These are phyloP conservation scores for Panus rudis DNA, from an alignment of 768 basidiomycete genomes.

Conservation along the genomic window DNA sequence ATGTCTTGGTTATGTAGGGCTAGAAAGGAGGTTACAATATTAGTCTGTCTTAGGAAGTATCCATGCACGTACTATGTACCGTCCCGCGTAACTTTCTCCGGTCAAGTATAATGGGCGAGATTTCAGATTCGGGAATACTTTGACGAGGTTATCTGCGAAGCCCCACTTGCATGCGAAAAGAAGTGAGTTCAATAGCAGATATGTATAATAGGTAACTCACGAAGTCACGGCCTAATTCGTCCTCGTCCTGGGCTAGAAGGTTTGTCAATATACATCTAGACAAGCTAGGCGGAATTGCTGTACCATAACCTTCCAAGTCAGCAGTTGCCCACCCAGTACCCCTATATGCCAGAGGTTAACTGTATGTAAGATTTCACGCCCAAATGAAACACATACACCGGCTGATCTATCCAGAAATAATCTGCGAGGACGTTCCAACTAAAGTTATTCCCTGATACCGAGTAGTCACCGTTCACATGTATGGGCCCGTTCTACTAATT, in stretches of 20 bases:
- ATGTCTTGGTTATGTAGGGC: conserved; percentile 72
- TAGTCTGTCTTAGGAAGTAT: neutral
- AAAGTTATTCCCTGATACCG: neutral
- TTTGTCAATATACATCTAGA: neutral
- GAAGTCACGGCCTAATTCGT: conserved; percentile 53
- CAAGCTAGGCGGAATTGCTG: neutral
- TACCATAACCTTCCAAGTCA: conserved; percentile 1
- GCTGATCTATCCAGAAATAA: conserved; percentile 2
- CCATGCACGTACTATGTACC: conserved; percentile 44
- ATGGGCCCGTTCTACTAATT: conserved; percentile 2
- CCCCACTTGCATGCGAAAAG: conserved; percentile 43
- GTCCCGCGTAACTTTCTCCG: conserved; percentile 73
- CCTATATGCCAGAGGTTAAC: neutral
- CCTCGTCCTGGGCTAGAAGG: conserved; percentile 36
- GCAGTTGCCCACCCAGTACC: neutral
- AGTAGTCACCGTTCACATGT: neutral
- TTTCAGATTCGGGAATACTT: conserved; percentile 64
- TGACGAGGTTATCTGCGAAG: conserved; percentile 66
- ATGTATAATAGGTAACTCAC: conserved; percentile 21
- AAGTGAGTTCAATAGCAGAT: neutral
- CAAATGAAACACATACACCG: neutral
- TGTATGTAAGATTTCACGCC: neutral
- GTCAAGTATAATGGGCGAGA: conserved; percentile 62
- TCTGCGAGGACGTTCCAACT: neutral
- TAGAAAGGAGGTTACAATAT: conserved; percentile 17